Evolutionary conservation across 257 asterid genomes (phyloP).

Genomic region (Catharanthus roseus): DNA sequence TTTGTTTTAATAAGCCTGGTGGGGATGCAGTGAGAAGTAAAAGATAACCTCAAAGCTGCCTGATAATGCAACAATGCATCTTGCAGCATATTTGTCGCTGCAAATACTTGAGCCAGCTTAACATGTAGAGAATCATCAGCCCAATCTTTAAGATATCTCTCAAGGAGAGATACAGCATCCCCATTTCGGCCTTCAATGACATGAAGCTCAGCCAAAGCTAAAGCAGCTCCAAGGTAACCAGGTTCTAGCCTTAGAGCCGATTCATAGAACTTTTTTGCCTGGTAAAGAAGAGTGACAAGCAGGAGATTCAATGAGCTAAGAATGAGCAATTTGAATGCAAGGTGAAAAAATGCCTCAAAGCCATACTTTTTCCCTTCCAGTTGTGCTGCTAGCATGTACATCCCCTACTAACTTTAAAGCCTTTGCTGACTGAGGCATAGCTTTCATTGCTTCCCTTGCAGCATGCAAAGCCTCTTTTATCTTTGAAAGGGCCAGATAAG

Average conservation of each 20-base stretch:
- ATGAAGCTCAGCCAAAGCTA: constrained; percentile 98
- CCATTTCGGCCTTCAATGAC: constrained; percentile 87
- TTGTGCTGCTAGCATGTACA: constrained; percentile 87
- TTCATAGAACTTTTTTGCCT: constrained; percentile 96
- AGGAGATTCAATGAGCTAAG: not conserved
- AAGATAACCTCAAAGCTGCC: constrained; percentile 71
- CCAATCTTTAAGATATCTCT: constrained; percentile 85
- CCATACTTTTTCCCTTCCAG: constrained; percentile 81
- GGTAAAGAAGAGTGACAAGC: constrained; percentile 11
- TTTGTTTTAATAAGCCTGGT: not conserved
- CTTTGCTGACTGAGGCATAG: constrained; percentile 98
- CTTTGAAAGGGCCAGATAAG: constrained; percentile 77
- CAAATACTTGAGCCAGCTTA: constrained; percentile 94
- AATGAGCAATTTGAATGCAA: not conserved
- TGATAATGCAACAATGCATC: constrained; percentile 91
- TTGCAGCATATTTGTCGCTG: constrained; percentile 88
- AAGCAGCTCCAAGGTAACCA: constrained; percentile 91
- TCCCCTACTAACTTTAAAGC: constrained; percentile 95
- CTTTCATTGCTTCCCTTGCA: constrained; percentile 98
- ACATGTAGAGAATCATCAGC: constrained; percentile 94
- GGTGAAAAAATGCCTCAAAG: not conserved
- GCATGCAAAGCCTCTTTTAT: constrained; percentile 87
- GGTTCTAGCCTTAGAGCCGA: constrained; percentile 98
- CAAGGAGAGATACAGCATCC: constrained; percentile 84
- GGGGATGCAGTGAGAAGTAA: not conserved